phyloP scores from a whole-genome alignment of 805 yeast species.

The Wickerhamomyces sydowiorum region DNA sequence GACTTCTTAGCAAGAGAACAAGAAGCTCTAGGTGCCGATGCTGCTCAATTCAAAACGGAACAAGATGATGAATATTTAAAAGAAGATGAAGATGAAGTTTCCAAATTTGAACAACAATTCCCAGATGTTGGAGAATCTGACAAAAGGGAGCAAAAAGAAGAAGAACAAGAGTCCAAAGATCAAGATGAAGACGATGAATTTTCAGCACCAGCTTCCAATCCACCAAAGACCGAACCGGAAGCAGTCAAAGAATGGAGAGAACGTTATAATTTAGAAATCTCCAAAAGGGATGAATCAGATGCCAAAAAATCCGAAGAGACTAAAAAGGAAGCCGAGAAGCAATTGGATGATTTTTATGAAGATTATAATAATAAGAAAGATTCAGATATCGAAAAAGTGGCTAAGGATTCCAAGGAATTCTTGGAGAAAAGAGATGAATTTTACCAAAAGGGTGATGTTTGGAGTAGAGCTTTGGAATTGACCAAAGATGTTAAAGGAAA shows the following conservation, averaged over 20 bases:
- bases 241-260: slow-evolving; percentile 75
- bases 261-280: slow-evolving; percentile 72
- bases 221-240: slow-evolving; percentile 40
- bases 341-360: slow-evolving; percentile 89
- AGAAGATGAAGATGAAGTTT: slow-evolving; percentile 40
- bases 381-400: slow-evolving; percentile 53
- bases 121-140: slow-evolving; percentile 40
- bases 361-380: slow-evolving; percentile 83
- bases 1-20: slow-evolving; percentile 68
- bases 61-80: slow-evolving; percentile 46
- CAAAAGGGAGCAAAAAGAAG: slow-evolving; percentile 23
- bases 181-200: slow-evolving; percentile 39
- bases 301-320: slow-evolving; percentile 58
- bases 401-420: slow-evolving; percentile 61
- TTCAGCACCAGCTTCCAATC: slow-evolving; percentile 24
- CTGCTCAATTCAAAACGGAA: slow-evolving; percentile 63
- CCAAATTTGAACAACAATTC: slow-evolving; percentile 58
- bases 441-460: slow-evolving; percentile 74
- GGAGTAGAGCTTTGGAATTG: slow-evolving; percentile 62
- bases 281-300: slow-evolving; percentile 71
- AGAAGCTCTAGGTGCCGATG: slow-evolving; percentile 48
- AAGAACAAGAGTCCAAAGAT: slow-evolving; percentile 9
- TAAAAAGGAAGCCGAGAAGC: slow-evolving; percentile 69
- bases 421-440: slow-evolving; percentile 70
- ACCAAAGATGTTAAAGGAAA: slow-evolving; percentile 29